Percentiles rank a stretch among this genome's conserved stretches.
Conservation (phyloP, 306 rosid genomes). For the Macrotyloma uniflorum region DNA sequence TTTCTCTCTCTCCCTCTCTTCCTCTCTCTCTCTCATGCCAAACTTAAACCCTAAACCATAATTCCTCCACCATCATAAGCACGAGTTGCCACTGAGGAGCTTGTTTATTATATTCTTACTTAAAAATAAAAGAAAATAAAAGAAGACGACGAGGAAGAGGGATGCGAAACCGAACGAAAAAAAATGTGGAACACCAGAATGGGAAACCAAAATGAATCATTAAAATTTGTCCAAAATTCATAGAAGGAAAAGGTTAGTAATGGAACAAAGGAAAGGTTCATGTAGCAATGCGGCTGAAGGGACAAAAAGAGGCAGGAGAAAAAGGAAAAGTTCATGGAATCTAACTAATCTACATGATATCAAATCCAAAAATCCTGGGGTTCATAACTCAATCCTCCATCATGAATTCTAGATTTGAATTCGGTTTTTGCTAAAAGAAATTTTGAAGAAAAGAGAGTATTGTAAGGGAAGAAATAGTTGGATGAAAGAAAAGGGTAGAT, state of each 20-base stretch:
- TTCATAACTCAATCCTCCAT: not conserved
- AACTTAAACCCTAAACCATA: conserved; percentile 65
- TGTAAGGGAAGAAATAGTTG: not conserved
- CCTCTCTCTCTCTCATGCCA: conserved; percentile 51
- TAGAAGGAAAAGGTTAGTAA: not conserved
- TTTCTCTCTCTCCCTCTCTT: conserved; percentile 37
- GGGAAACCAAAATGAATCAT: not conserved
- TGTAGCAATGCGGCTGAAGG: not conserved
- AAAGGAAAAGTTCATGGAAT: not conserved
- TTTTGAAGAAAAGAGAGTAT: not conserved
- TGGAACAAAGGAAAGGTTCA: not conserved
- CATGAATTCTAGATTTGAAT: not conserved
- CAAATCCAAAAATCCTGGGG: not conserved
- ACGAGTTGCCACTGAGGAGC: conserved; percentile 41
- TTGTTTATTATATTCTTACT: conserved; percentile 7
- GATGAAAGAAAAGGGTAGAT: not conserved
- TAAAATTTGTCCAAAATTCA: not conserved
- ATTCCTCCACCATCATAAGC: conserved; percentile 59
- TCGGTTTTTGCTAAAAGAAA: not conserved
- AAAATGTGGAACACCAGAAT: not conserved
- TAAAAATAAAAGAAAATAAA: not conserved
- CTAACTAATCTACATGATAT: not conserved
- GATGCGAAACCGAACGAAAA: not conserved
- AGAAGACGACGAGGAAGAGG: not conserved
- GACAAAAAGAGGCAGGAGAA: not conserved